Evolutionary conservation across 1,284 basidiomycete genomes (phyloP).

Genomic region (Laetiporus sulphureus): DNA sequence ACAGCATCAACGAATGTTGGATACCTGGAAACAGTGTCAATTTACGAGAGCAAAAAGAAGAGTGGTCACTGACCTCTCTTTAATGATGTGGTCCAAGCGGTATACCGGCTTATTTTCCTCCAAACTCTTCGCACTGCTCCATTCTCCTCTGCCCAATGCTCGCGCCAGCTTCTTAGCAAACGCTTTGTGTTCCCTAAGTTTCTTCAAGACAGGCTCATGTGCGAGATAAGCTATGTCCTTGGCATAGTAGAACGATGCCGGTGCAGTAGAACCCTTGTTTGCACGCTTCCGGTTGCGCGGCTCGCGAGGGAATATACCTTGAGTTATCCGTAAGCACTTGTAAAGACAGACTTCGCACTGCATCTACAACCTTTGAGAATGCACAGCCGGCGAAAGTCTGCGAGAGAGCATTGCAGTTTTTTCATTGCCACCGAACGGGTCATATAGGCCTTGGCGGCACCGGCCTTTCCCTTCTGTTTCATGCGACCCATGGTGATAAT

Average conservation of each 20-base stretch:
- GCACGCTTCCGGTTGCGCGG: conserved; percentile 90
- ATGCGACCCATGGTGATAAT: conserved; percentile 85
- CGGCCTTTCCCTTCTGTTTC: conserved; percentile 86
- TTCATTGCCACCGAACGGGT: conserved; percentile 89
- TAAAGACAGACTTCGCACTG: neutral
- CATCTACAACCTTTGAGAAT: conserved; percentile 99
- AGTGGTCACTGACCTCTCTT: conserved; percentile 80
- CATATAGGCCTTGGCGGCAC: conserved; percentile 92
- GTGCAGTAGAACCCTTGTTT: conserved; percentile 96
- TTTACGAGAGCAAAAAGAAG: neutral
- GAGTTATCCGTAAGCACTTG: neutral
- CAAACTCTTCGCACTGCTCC: conserved; percentile 90
- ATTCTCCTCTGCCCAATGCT: conserved; percentile 91
- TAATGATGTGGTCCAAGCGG: conserved; percentile 93
- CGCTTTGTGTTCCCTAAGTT: conserved; percentile 95
- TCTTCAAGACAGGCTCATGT: conserved; percentile 95
- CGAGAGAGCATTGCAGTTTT: conserved; percentile 93
- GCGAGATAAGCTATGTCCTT: conserved; percentile 98
- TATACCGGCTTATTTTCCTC: conserved; percentile 91
- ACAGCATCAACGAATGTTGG: conserved; percentile 96
- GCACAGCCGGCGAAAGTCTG: conserved; percentile 95
- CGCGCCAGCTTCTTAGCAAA: conserved; percentile 97
- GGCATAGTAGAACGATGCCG: conserved; percentile 96
- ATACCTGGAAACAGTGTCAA: conserved; percentile 52
- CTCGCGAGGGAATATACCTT: conserved; percentile 97